phyloP scores from a whole-genome alignment of 2,329 filamentous ascomycete species.

The Alternaria gansuensis region DNA sequence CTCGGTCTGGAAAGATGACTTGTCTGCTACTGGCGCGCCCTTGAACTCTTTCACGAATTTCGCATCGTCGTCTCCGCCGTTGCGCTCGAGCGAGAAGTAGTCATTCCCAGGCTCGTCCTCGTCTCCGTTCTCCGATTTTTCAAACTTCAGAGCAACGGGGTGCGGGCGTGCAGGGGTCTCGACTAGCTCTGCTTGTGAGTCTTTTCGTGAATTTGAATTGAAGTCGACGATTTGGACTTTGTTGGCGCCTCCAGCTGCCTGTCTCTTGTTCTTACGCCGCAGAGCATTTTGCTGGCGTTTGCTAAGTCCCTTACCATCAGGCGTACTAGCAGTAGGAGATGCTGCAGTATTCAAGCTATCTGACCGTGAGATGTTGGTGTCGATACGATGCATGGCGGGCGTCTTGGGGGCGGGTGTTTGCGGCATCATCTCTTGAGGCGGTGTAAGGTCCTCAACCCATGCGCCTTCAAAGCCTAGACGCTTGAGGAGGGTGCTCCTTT shows the following conservation, averaged over 20 bases:
- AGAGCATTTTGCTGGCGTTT: slow-evolving; percentile 93
- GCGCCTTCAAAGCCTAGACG: slow-evolving; percentile 86
- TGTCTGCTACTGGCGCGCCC: slow-evolving; percentile 79
- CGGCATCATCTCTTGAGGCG: slow-evolving; percentile 65
- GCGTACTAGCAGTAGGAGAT: slow-evolving; percentile 58
- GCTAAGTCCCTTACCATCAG: slow-evolving; percentile 68
- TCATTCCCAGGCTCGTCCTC: slow-evolving; percentile 65
- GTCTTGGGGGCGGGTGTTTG: slow-evolving; percentile 51
- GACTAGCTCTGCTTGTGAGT: slow-evolving; percentile 67
- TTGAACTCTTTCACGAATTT: slow-evolving; percentile 98
- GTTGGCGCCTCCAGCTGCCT: slow-evolving; percentile 86
- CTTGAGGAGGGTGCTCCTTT: slow-evolving; percentile 85
- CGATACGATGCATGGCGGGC: slow-evolving; percentile 57
- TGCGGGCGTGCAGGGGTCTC: slow-evolving; percentile 60
- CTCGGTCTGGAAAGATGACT: slow-evolving; percentile 83
- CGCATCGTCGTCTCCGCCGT: slow-evolving; percentile 83
- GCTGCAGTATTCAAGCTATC: slow-evolving; percentile 58
- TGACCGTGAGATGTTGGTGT: slow-evolving; percentile 59
- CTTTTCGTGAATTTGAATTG: slow-evolving; percentile 70
- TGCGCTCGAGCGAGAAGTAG: slow-evolving; percentile 88
- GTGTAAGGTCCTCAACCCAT: slow-evolving; percentile 85
- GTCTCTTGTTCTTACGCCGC: slow-evolving; percentile 91
- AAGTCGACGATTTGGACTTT: slow-evolving; percentile 92
- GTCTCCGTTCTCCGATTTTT: slow-evolving; percentile 68
- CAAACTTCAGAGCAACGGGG: slow-evolving; percentile 64